A percentile compares a stretch with the other conserved stretches of the same genome.
phyloP scores from a whole-genome alignment of 2,329 filamentous ascomycete species.

The Cryphonectria nitschkei region DNA sequence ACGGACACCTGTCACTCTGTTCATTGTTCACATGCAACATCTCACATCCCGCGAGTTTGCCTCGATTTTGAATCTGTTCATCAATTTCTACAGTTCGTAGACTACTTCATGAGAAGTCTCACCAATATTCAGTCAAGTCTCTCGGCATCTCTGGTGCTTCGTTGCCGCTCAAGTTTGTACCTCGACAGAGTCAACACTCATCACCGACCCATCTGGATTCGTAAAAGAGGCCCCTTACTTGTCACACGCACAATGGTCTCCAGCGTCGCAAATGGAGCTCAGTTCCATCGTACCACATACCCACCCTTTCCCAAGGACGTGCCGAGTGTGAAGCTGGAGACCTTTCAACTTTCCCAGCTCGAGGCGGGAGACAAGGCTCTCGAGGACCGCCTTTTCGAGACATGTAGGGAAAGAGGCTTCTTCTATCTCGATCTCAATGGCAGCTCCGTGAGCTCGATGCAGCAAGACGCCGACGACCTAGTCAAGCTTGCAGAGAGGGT shows the following conservation, averaged over 20 bases:
- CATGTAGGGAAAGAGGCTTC: constrained; percentile 29
- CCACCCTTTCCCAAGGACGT: constrained; percentile 24
- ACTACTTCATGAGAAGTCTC: neutral
- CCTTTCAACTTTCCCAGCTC: constrained; percentile 27
- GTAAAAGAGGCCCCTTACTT: neutral
- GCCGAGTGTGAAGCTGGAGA: constrained; percentile 28
- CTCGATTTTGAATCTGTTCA: neutral
- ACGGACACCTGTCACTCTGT: neutral
- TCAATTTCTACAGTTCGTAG: neutral
- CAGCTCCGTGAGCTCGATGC: constrained; percentile 22
- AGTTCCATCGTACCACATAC: constrained; percentile 16
- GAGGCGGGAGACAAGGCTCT: constrained; percentile 25
- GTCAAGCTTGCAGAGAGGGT: constrained; percentile 27
- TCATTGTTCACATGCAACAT: neutral
- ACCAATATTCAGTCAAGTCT: neutral
- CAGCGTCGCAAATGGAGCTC: constrained; percentile 2
- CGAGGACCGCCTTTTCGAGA: constrained; percentile 26
- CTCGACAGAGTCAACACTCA: no score
- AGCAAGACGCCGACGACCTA: constrained; percentile 27
- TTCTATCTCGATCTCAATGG: constrained; percentile 30
- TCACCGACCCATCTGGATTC: neutral
- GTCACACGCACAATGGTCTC: constrained; percentile 11
- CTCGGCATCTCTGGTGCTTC: neutral
- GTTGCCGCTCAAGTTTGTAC: no score
- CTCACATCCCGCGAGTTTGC: neutral